These are phyloP conservation scores for Trichoderma breve DNA, from an alignment of 2,329 filamentous ascomycete genomes.

Conservation along the genomic window DNA sequence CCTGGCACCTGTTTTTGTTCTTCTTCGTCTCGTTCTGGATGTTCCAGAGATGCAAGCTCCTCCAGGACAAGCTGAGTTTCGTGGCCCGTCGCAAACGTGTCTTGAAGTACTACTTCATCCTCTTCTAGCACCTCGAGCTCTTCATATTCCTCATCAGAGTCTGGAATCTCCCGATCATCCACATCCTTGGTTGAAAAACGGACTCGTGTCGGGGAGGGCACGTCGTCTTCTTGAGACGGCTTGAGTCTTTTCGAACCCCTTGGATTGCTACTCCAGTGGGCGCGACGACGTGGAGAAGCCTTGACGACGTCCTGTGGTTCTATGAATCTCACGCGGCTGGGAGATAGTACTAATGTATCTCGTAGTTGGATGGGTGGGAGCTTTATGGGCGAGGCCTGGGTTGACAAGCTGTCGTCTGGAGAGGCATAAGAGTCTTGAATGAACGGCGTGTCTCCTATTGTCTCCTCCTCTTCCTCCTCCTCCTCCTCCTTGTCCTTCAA, in stretches of 20 bases:
- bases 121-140: slow-evolving; percentile 19
- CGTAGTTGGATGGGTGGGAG: not conserved
- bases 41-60: slow-evolving; percentile 32
- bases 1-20: not conserved
- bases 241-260: not conserved
- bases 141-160: slow-evolving; percentile 47
- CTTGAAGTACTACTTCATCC: slow-evolving; percentile 21
- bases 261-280: not conserved
- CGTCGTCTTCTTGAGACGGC: not conserved
- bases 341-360: not conserved
- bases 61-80: slow-evolving; percentile 38
- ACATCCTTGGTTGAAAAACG: not conserved
- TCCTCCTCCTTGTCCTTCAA: not conserved
- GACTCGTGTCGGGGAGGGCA: not conserved
- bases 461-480: slow-evolving; percentile 24
- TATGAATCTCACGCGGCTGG: no score
- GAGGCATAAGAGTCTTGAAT: slow-evolving; percentile 48
- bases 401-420: slow-evolving; percentile 32
- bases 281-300: not conserved
- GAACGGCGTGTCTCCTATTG: slow-evolving; percentile 29
- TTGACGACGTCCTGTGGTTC: not conserved
- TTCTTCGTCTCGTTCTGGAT: slow-evolving; percentile 6
- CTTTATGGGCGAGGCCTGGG: slow-evolving; percentile 9
- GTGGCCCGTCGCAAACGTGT: slow-evolving; percentile 29
- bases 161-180: slow-evolving; percentile 43